Evolutionary conservation across 1,284 basidiomycete genomes (phyloP), one percentile per base, ranked within the genome.

Genomic region (Kwoniella shivajii): DNA sequence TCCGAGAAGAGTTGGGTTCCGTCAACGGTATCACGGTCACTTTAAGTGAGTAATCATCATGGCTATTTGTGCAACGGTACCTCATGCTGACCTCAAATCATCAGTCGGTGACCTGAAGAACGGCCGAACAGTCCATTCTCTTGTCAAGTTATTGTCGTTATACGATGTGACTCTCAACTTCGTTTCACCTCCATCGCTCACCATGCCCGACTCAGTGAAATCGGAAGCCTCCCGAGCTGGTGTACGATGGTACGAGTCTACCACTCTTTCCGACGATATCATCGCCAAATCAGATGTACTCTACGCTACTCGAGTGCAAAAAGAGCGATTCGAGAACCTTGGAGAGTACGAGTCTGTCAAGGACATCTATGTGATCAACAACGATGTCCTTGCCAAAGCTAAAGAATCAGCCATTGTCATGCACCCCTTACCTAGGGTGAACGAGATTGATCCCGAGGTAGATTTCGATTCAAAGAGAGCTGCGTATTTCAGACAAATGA

Each of bases 401-500:
- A 98, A 98, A 82, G 88, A 92, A 65, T 89, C 91, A 54, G 92
- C 95, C 84, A 97, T 98, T 63, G 93, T 99, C 63, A 93, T 99
- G 90, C 96, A 99, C 79, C 96, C 96, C 16, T 81, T 99, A 43
- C 96, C 96, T 18, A 81, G 96, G 68, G 85, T 93, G 46, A 94
- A 94, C 72, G 91, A 99, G 88, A 95, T 99, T 68, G 93, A 96
- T 74, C 90, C 93, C 6, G 94, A 98, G 76, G 93, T 99, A 51
- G 96, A 99, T 80, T 98, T 96, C 70, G 95, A 99, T 77, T 89
- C 86, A 13, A 85, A 89, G 44, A 84, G 94, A 13, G 95, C 94
- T 1, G 94, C 93, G 30, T 99, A 97, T 81, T 97, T 98, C 88
- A 86, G 96, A 47, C 94, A 98, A 77, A 97, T 98, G 93, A 88